Base-by-base conservation (phyloP, 768 basidiomycete genomes). In the Cyclocybe aegerita region DNA sequence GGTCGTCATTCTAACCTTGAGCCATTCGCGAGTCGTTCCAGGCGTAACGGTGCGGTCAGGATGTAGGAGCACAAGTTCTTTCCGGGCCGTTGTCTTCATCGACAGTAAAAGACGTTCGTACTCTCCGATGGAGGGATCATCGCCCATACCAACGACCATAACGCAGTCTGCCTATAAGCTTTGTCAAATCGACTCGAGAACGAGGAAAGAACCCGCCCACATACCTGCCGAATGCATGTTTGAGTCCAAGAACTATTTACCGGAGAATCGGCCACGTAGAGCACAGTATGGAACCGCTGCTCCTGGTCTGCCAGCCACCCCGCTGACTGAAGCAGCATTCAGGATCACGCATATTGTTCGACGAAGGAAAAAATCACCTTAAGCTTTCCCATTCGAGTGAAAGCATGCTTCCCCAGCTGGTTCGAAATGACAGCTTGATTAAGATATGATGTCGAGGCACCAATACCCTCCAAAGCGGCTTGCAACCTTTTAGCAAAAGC, bases 11-110 rank as follows among this genome's bases (percentile, higher is more conserved):
- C 68, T 32, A 49, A 91, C 93, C 79, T 93, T 93, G 45, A 99
- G 76, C 96, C 97, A 99, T 66, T 90, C 89, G 37, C 96, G 81
- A 34, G 97, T 99, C 7, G 90, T 94, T 2, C 96, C 96, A 3
- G 94, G 86, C 7, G 80, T 72, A 3, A 98, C 91, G 15, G 85
- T 86, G 35, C 94, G 85, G 63, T 97, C 92, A 2, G 94, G 86
- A 61, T 99, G 97, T 8, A 99, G 75, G 4, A 99, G 75, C 4
- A 99, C 87, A 23, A 99, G 81, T 65, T 99, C 97, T 69, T 98
- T 98, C 48, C 97, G 75, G n/a, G 96, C 97, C 0, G 96, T 98
- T 0, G 96, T 98, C 73, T 98, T 98, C 79, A 94, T 90, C 1
- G 94, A 94, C 37, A 98, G 76, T 15, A 99, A 70, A 3, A 98